These are phyloP conservation scores for Nicotiana paniculata DNA, from an alignment of 257 asterid species.

Conservation along the genomic window DNA sequence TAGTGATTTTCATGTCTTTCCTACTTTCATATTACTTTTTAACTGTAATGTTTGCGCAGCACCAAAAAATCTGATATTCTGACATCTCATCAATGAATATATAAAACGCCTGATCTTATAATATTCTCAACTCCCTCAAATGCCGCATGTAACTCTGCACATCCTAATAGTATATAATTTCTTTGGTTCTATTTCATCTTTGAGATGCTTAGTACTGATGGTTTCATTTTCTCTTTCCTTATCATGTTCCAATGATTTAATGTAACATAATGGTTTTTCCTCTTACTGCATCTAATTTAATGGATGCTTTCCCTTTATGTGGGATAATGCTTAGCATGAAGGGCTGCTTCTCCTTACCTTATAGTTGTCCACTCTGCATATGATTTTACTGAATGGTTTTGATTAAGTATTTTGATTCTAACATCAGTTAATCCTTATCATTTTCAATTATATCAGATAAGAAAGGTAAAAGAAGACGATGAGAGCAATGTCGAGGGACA, in stretches of 20 bases:
- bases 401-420: not conserved
- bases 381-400: not conserved
- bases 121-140: not conserved
- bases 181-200: not conserved
- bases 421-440: not conserved
- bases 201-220: not conserved
- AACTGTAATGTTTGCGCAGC: not conserved
- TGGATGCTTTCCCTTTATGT: not conserved
- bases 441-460: constrained; percentile 35
- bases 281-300: not conserved
- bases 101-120: not conserved
- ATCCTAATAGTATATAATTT: not conserved
- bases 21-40: not conserved
- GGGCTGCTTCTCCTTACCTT: not conserved
- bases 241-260: not conserved
- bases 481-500: constrained; percentile 32
- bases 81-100: not conserved
- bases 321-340: not conserved
- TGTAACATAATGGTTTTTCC: not conserved
- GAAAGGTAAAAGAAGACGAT: constrained; percentile 55
- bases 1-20: constrained; percentile 13
- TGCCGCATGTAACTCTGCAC: not conserved
- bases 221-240: not conserved
- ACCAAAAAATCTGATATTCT: not conserved
- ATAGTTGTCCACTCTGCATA: not conserved